Percentiles rank a stretch among this genome's conserved stretches.
phyloP scores from a whole-genome alignment of 768 basidiomycete genomes.

The Hortiboletus campestris region DNA sequence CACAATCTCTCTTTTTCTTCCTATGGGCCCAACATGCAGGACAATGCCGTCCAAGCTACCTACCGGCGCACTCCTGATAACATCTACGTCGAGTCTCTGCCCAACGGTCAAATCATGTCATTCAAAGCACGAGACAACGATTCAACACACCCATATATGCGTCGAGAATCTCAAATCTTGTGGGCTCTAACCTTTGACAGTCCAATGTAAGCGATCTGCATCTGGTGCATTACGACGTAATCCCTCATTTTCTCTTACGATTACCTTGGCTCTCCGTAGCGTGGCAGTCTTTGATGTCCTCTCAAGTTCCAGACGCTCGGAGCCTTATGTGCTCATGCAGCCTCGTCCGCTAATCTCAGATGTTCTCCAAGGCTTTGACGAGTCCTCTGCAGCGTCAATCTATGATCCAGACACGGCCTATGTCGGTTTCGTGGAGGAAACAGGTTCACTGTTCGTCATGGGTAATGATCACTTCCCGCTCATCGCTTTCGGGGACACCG shows the following conservation, averaged over 20 bases:
- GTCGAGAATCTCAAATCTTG: constrained; percentile 39
- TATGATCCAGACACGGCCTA: constrained; percentile 62
- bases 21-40: constrained; percentile 91
- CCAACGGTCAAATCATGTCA: constrained; percentile 75
- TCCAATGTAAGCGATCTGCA: constrained; percentile 57
- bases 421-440: constrained; percentile 73
- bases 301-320: constrained; percentile 39
- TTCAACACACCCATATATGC: constrained; percentile 27
- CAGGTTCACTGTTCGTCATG: constrained; percentile 80
- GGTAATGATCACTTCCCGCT: constrained; percentile 79
- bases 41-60: constrained; percentile 64
- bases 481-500: constrained; percentile 63
- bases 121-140: constrained; percentile 49
- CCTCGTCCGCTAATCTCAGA: constrained; percentile 76
- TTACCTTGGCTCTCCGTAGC: constrained; percentile 35
- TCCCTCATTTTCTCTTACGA: constrained; percentile 7
- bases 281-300: constrained; percentile 85
- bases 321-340: constrained; percentile 84
- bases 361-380: constrained; percentile 53
- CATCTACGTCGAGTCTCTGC: constrained; percentile 75
- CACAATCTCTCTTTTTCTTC: constrained; percentile 90
- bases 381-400: constrained; percentile 36
- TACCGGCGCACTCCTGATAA: constrained; percentile 80
- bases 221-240: not conserved
- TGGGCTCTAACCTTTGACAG: constrained; percentile 62